Base-by-base conservation (phyloP, 2,329 filamentous ascomycete species). In the Cladosporium sp. region DNA sequence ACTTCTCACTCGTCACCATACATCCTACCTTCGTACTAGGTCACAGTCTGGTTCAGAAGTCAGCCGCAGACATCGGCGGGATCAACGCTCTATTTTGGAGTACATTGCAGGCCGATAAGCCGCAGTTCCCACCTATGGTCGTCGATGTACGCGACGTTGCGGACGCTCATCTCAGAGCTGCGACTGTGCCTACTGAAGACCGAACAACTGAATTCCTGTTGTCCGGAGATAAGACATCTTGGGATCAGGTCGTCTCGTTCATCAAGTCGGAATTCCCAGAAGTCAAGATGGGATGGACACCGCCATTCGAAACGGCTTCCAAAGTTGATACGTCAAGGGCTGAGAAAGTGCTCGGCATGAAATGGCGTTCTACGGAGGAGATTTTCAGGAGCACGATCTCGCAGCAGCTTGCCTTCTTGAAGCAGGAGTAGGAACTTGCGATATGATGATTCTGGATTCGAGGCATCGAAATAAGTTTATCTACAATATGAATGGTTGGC, bases 81-180 rank as follows among this genome's bases (percentile, higher is more conserved):
- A 57, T 57, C 33, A 57, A 57, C 21, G 55, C 18, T n/a, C n/a
- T 57, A 4, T 57, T 57, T 14, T 57, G 55, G 55, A 26, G 21
- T 3, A 26, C 55, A 3, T n/a, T 57, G n/a, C 11, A 66, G 69
- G 18, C 67, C 71, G 14, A 71, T 70, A 23, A 75, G 18, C 73
- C 72, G 3, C 26, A 55, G 0, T 57, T 69, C n/a, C 65, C 67
- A 2, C 65, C 66, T 8, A n/a, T 57, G 1, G 64, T 65, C 8
- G 69, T 76, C 0, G 70, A 76, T 28, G 70, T 76, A 4, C 60
- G 67, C n/a, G 72, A 76, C 46, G 71, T 75, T 23, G 72, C 73
- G 1, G 53, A 67, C 28, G 71, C 71, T 26, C 74, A 76, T 40
- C 23, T 76, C 12, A 31, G 21, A 16, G 31, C 55, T n/a, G 31